Evolutionary conservation across 768 basidiomycete species (phyloP).

Genomic region (Tulasnella sp.): DNA sequence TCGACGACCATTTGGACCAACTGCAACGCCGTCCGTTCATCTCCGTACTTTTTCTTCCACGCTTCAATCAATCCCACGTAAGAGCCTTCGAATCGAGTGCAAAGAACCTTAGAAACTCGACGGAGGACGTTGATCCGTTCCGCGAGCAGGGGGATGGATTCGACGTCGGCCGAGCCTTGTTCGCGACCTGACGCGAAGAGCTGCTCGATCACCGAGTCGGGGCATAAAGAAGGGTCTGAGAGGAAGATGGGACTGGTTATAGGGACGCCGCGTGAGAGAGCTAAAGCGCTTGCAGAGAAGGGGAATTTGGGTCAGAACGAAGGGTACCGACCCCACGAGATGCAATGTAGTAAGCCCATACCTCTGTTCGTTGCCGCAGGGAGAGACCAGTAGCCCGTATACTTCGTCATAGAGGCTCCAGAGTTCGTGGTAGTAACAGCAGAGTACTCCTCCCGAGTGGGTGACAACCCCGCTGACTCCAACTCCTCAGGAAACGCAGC

Average conservation of each 20-base stretch:
- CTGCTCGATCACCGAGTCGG: slow-evolving; percentile 58
- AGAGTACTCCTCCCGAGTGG: background rate
- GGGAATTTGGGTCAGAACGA: background rate
- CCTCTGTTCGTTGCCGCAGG: slow-evolving; percentile 79
- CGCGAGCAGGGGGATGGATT: slow-evolving; percentile 58
- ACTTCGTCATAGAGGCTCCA: slow-evolving; percentile 38
- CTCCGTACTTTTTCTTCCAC: slow-evolving; percentile 47
- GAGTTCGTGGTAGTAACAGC: background rate
- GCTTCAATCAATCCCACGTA: slow-evolving; percentile 57
- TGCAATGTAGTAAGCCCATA: slow-evolving; percentile 30
- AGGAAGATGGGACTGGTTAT: slow-evolving; percentile 77
- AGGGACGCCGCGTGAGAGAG: slow-evolving; percentile 66
- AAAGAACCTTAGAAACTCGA: slow-evolving; percentile 64
- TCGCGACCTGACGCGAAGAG: slow-evolving; percentile 52
- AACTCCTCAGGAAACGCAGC: slow-evolving; percentile 13
- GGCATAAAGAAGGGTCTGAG: slow-evolving; percentile 57
- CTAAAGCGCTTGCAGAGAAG: slow-evolving; percentile 35
- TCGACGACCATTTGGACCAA: slow-evolving; percentile 64
- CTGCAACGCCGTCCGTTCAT: slow-evolving; percentile 59
- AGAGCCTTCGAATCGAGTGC: slow-evolving; percentile 64
- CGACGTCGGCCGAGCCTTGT: slow-evolving; percentile 39
- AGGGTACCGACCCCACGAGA: background rate
- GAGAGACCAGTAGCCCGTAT: slow-evolving; percentile 83
- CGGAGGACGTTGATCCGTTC: slow-evolving; percentile 73
- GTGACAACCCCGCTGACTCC: background rate